phyloP scores from a whole-genome alignment of 2,329 filamentous ascomycete genomes.

The Coleophoma cylindrospora region DNA sequence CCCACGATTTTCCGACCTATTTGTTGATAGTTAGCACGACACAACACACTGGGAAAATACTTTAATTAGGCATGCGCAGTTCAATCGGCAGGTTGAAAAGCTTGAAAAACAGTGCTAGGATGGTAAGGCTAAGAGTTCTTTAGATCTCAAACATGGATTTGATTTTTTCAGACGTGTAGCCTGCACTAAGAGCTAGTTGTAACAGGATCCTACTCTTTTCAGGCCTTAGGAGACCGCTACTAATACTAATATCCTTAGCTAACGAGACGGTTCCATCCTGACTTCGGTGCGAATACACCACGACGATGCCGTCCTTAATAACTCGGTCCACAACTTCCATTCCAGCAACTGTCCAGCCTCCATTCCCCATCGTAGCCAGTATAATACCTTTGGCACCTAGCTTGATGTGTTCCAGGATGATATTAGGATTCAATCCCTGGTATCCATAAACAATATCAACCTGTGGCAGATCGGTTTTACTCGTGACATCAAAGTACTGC shows the following conservation, averaged over 20 bases:
- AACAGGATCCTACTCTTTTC: constrained; percentile 2
- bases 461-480: neutral
- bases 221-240: constrained; percentile 3
- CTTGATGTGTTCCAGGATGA: neutral
- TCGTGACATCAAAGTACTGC: constrained; percentile 3
- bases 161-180: neutral
- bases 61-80: too few species aligned
- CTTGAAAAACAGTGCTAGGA: too few species aligned
- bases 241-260: neutral
- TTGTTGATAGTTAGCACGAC: too few species aligned
- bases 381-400: constrained; percentile 1
- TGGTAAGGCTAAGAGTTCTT: too few species aligned
- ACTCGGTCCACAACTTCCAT: neutral
- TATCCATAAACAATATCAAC: constrained; percentile 5
- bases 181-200: constrained; percentile 2
- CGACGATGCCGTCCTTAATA: constrained; percentile 1
- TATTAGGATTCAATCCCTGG: constrained; percentile 1
- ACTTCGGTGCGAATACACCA: constrained; percentile 1
- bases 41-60: too few species aligned
- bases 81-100: too few species aligned
- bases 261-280: constrained; percentile 1
- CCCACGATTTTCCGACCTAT: too few species aligned
- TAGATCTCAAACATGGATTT: neutral
- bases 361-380: constrained; percentile 4
- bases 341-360: constrained; percentile 1